A percentile compares a stretch with the other conserved stretches of the same genome.
Evolutionary conservation across 306 rosid species (phyloP).

Genomic region (Ormosia emarginata): DNA sequence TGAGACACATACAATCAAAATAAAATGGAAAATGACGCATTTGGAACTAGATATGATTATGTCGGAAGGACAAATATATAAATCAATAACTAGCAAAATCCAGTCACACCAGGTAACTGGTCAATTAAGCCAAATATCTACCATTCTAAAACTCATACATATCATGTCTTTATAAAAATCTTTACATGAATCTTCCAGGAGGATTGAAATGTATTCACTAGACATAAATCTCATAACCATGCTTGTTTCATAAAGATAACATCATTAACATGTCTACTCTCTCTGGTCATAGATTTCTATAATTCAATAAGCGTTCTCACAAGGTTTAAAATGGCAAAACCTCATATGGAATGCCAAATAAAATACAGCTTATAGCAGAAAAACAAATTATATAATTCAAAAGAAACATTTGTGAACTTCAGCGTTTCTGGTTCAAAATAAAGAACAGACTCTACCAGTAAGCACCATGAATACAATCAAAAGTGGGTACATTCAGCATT

Average conservation of each 20-base stretch:
- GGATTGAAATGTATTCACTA: not conserved
- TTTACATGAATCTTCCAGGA: not conserved
- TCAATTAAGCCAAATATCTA: not conserved
- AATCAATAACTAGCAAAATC: not conserved
- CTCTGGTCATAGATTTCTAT: not conserved
- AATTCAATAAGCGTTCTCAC: not conserved
- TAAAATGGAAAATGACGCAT: constrained; percentile 7
- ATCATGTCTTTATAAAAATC: constrained; percentile 15
- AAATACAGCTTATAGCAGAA: not conserved
- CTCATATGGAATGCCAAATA: not conserved
- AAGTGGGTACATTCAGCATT: not conserved
- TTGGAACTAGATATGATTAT: not conserved
- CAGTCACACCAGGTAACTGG: not conserved
- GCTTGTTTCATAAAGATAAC: not conserved
- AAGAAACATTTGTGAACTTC: not conserved
- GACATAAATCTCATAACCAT: not conserved
- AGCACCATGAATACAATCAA: not conserved
- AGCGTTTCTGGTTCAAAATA: not conserved
- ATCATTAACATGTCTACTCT: not conserved
- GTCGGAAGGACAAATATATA: not conserved
- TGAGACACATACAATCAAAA: constrained; percentile 4
- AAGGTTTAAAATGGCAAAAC: not conserved
- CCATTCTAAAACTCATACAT: not conserved
- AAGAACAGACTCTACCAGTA: not conserved
- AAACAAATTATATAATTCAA: not conserved